Evolutionary conservation across 73 alveolate genomes (phyloP).

Genomic region (Paramecium caudatum): DNA sequence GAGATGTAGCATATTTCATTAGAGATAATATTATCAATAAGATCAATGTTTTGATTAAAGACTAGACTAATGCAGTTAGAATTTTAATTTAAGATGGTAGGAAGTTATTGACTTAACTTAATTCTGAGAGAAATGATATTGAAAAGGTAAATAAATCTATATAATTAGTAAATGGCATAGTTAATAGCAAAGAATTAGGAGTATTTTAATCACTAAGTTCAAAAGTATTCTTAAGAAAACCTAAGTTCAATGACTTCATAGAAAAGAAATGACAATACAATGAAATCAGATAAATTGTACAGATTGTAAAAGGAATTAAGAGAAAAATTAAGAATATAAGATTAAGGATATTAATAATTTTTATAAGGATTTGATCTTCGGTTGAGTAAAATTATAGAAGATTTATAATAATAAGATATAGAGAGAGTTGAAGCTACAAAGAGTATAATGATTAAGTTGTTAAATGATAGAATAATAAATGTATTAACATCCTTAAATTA

Average conservation of each 20-base stretch:
- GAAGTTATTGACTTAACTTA: neutral
- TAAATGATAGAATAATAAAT: neutral
- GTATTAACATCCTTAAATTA: neutral
- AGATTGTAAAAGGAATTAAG: neutral
- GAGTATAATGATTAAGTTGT: neutral
- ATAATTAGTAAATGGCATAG: slow-evolving; percentile 3
- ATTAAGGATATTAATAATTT: neutral
- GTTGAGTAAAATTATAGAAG: neutral
- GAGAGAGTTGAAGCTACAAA: neutral
- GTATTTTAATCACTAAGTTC: slow-evolving; percentile 28
- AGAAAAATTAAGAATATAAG: slow-evolving; percentile 8
- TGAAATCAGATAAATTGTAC: slow-evolving; percentile 5
- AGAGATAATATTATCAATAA: neutral
- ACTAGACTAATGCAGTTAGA: neutral
- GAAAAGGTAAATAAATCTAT: slow-evolving; percentile 20
- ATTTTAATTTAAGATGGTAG: slow-evolving; percentile 22
- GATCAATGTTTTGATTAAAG: neutral
- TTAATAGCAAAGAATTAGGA: slow-evolving; percentile 5
- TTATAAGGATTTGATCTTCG: neutral
- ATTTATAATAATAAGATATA: neutral
- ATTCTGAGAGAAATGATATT: neutral
- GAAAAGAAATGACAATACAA: neutral
- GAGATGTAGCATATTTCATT: neutral
- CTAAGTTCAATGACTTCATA: neutral
- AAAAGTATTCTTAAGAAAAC: slow-evolving; percentile 12